phyloP scores from a whole-genome alignment of 257 asterid species.

The Datura wrightii region DNA sequence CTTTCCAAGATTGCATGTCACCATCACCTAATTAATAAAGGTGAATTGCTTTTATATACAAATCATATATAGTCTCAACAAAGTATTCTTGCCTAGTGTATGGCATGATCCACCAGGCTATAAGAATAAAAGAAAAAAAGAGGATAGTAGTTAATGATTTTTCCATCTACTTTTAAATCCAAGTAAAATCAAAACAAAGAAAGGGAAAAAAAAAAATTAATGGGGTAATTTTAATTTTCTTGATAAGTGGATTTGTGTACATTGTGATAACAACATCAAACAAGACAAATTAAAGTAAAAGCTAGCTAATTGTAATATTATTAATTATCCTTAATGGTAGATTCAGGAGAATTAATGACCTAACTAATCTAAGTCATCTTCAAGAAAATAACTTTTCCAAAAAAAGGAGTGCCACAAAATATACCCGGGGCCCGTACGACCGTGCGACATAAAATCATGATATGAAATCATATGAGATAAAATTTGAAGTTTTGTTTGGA shows the following conservation, averaged over 20 bases:
- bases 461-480: too few relatives aligned
- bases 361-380: constrained; percentile 30
- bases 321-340: not conserved
- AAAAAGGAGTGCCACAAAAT: not conserved
- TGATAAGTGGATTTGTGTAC: not conserved
- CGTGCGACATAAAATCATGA: too few relatives aligned
- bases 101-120: constrained; percentile 19
- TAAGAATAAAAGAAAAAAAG: not conserved
- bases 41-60: not conserved
- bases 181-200: not conserved
- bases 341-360: constrained; percentile 38
- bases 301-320: not conserved
- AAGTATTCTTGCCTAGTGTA: not conserved
- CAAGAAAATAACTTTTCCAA: not conserved
- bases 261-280: not conserved
- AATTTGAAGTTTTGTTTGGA: too few relatives aligned
- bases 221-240: not conserved
- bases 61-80: not conserved
- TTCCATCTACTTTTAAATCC: not conserved
- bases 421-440: not conserved
- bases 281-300: not conserved
- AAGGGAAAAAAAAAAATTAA: not conserved
- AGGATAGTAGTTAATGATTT: not conserved
- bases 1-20: constrained; percentile 29
- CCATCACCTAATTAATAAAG: constrained; percentile 16